These are phyloP conservation scores for Chaetomium cochliodes DNA, from an alignment of 495 filamentous ascomycete species.

Conservation along the genomic window DNA sequence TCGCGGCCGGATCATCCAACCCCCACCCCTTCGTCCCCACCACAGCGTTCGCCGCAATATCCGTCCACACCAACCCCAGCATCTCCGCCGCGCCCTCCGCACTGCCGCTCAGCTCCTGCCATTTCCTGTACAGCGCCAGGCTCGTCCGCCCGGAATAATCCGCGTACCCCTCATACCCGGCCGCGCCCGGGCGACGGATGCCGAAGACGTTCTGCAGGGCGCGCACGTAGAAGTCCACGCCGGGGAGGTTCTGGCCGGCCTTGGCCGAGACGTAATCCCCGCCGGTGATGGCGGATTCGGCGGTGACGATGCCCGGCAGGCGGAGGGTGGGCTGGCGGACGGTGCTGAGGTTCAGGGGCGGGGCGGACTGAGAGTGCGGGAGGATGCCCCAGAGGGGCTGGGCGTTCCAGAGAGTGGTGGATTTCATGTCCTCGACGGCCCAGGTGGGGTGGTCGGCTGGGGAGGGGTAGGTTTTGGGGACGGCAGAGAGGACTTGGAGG, in stretches of 20 bases:
- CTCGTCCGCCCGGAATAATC: constrained; percentile 6
- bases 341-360: not conserved
- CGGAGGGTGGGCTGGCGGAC: not conserved
- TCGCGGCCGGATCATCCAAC: constrained; percentile 2
- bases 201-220: constrained; percentile 1
- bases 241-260: constrained; percentile 8
- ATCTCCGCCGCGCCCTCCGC: not conserved
- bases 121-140: constrained; percentile 1
- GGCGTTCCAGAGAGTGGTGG: not conserved
- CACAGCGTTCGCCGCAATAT: constrained; percentile 9
- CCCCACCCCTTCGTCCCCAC: constrained; percentile 12
- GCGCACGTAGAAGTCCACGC: constrained; percentile 5
- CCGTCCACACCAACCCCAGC: constrained; percentile 4
- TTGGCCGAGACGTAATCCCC: not conserved
- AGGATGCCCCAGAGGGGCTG: constrained; percentile 13
- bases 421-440: constrained; percentile 13
- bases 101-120: not conserved
- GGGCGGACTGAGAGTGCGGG: not conserved
- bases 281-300: not conserved
- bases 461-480: constrained; percentile 8
- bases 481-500: constrained; percentile 8
- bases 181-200: not conserved
- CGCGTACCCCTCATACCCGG: not conserved
- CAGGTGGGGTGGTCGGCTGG: constrained; percentile 13
- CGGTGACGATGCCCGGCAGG: constrained; percentile 1